A percentile compares a stretch with the other conserved stretches of the same genome.
These are phyloP conservation scores for Leavenworthia alabamica DNA, from an alignment of 345 rosid species.

Conservation along the genomic window DNA sequence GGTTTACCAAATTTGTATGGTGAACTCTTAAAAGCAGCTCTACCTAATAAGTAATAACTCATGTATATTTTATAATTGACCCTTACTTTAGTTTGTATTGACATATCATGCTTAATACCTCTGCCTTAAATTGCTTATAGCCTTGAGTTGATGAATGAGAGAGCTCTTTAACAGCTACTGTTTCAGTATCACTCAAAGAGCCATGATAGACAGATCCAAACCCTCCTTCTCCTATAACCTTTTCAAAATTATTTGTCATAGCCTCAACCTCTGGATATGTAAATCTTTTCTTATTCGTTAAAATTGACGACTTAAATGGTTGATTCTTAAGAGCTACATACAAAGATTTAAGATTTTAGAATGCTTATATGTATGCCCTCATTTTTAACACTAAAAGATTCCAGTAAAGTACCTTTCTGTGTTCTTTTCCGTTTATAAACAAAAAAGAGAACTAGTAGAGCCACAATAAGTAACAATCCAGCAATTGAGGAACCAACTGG, in stretches of 20 bases:
- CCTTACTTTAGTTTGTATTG: too few relatives aligned
- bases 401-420: too few relatives aligned
- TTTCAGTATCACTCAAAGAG: not conserved
- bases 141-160: conserved; percentile 35
- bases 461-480: too few relatives aligned
- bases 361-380: too few relatives aligned
- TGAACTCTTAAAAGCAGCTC: conserved; percentile 35
- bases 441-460: too few relatives aligned
- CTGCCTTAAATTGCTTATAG: conserved; percentile 30
- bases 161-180: conserved; percentile 34
- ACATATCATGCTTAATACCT: conserved; percentile 17
- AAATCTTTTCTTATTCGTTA: conserved; percentile 19
- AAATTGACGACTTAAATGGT: not conserved
- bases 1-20: conserved; percentile 31
- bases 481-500: too few relatives aligned
- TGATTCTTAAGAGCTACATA: not conserved
- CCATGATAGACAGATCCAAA: conserved; percentile 35
- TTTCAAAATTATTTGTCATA: conserved; percentile 27
- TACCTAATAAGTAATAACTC: conserved; percentile 22
- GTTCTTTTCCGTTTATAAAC: too few relatives aligned
- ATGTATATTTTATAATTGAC: too few relatives aligned
- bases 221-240: conserved; percentile 31
- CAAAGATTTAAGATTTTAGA: not conserved
- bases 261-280: conserved; percentile 20
- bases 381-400: too few relatives aligned